Evolutionary conservation across 148 eudicot species (phyloP), one percentile per base, ranked within the genome.

Genomic region (Camellia granthamiana): DNA sequence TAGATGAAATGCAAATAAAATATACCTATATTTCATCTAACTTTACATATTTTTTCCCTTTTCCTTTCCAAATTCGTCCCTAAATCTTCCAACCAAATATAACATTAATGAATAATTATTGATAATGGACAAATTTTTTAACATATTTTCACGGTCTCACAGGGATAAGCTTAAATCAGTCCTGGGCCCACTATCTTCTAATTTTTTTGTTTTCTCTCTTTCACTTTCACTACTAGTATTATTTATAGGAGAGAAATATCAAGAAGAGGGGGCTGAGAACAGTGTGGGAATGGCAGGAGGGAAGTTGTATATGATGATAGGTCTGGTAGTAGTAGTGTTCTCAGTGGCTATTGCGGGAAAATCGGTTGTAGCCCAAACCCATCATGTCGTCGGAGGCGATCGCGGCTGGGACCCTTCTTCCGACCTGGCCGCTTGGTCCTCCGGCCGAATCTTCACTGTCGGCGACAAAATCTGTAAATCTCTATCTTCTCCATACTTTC

Each of bases 381-480:
- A 91, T 70, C 97, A 91, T 72, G 90, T 91, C 7, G 92, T 89
- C 7, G 93, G 91, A 7, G 91, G 83, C 12, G 93, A 93, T 18
- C 87, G 84, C 7, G 93, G 92, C 21, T 91, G 92, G 95, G 87
- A 88, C 46, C 54, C 82, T 12, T 76, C 88, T 44, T 72, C 90
- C 18, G 85, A 88, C 74, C 79, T 93, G 64, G 84, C 63, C 23
- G 63, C 92, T 21, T 93, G 94, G 94, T 82, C 89, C 21, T 81
- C 84, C 69, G 83, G 69, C 42, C 87, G 89, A 23, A 84, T 80
- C 81, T 93, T 93, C 84, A 43, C 81, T 15, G 89, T 93, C 76
- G 97, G 97, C 5, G 97, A 93, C 81, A 88, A 84, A 58, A 80
- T 93, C 49, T 90, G 97, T 93, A 90, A 77, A 88, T 4, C 66